phyloP scores from a whole-genome alignment of 345 rosid genomes.

The Lagerstroemia speciosa region DNA sequence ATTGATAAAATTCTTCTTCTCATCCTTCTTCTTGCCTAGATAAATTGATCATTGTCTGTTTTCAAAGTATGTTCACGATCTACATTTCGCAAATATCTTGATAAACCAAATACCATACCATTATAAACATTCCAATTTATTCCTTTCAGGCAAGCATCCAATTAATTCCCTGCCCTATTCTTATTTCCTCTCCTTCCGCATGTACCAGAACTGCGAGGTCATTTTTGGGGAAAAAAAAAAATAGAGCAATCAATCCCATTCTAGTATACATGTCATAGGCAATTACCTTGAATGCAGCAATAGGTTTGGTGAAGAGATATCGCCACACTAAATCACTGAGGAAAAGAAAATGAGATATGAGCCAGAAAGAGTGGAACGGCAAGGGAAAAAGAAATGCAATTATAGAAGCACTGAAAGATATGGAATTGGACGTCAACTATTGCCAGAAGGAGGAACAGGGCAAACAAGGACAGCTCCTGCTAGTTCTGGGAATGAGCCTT shows the following conservation, averaged over 20 bases:
- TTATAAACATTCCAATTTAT: neutral
- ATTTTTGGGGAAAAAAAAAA: too few relatives aligned
- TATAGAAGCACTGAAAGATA: slow-evolving; percentile 3
- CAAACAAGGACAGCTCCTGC: slow-evolving; percentile 63
- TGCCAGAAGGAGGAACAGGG: slow-evolving; percentile 93
- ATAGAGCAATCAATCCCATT: neutral
- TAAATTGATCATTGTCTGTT: neutral
- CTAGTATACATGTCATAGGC: neutral
- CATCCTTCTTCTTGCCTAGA: too few relatives aligned
- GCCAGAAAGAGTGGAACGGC: neutral
- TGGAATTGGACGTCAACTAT: slow-evolving; percentile 46
- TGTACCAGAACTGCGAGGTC: too few relatives aligned
- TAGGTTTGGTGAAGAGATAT: slow-evolving; percentile 75
- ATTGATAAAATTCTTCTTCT: neutral
- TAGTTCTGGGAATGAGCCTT: slow-evolving; percentile 44
- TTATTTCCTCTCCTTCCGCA: neutral
- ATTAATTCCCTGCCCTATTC: neutral
- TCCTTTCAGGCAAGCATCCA: neutral
- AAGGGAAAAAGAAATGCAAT: slow-evolving; percentile 2
- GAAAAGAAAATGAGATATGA: slow-evolving; percentile 13
- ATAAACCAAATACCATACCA: neutral
- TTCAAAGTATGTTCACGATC: neutral
- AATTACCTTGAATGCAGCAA: slow-evolving; percentile 76
- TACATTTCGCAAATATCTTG: neutral
- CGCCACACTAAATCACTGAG: slow-evolving; percentile 78